A percentile compares a stretch with the other conserved stretches of the same genome.
Conservation (phyloP, 1,284 basidiomycete species). For the Microbotryum violaceum region DNA sequence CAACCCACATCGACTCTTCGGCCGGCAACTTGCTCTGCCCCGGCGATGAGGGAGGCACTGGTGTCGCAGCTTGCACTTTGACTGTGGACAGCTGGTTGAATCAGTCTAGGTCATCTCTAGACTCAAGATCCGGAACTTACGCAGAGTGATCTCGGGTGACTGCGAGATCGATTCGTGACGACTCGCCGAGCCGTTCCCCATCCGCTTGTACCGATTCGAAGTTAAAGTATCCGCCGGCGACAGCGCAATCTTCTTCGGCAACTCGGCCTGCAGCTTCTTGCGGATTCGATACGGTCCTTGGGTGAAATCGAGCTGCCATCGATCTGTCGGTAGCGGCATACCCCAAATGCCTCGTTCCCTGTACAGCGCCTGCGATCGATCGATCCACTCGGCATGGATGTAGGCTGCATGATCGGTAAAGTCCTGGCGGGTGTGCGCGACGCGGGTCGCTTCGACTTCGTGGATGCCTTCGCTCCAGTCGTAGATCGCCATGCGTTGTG, state of each 20-base stretch:
- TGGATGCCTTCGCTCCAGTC: slow-evolving; percentile 13
- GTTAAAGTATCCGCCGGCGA: not conserved
- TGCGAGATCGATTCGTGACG: slow-evolving; percentile 1
- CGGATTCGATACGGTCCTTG: slow-evolving; percentile 16
- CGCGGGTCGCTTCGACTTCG: slow-evolving; percentile 9
- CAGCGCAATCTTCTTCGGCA: not conserved
- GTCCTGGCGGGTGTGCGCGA: slow-evolving; percentile 14
- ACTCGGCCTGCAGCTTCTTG: slow-evolving; percentile 13
- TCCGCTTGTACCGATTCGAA: too few relatives aligned
- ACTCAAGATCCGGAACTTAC: not conserved
- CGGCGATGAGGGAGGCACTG: too few relatives aligned
- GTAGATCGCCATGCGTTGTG: not conserved
- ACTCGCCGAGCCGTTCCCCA: not conserved
- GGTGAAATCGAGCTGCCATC: slow-evolving; percentile 14
- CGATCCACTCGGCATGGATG: slow-evolving; percentile 4
- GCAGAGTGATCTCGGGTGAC: not conserved
- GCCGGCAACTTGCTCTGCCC: too few relatives aligned
- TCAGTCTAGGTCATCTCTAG: not conserved
- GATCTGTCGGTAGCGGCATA: not conserved
- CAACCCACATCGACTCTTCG: slow-evolving; percentile 6
- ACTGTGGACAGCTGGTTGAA: too few relatives aligned
- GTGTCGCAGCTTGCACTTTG: too few relatives aligned
- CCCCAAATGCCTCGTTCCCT: slow-evolving; percentile 8
- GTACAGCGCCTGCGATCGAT: not conserved
- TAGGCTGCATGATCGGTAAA: slow-evolving; percentile 1